These are phyloP conservation scores for Acanthamoeba castellanii DNA, from an alignment of 208 protist species.

Conservation along the genomic window DNA sequence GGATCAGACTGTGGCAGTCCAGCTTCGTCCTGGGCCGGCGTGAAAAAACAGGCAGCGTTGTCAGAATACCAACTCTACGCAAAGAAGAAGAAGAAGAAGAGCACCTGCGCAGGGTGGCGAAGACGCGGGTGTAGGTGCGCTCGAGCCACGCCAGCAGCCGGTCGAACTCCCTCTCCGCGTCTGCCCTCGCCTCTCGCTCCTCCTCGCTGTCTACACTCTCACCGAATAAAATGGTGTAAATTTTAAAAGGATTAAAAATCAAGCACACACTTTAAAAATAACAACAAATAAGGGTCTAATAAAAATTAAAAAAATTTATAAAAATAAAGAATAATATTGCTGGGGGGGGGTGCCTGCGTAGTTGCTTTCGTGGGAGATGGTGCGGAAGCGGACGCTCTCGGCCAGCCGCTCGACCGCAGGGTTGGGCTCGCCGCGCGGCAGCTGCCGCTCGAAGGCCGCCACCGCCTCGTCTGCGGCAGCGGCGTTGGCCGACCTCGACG, in stretches of 20 bases:
- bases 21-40: background rate
- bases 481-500: background rate
- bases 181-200: background rate
- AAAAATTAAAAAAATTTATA: background rate
- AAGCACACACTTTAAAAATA: too few relatives aligned
- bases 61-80: too few relatives aligned
- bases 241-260: too few relatives aligned
- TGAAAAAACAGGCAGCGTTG: background rate
- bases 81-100: background rate
- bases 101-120: background rate
- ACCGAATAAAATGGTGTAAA: too few relatives aligned
- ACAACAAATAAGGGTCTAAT: too few relatives aligned
- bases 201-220: background rate
- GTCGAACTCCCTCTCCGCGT: slow-evolving; percentile 8
- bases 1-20: slow-evolving; percentile 16
- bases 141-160: background rate
- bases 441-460: background rate
- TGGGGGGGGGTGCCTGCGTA: background rate
- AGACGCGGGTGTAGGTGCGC: background rate
- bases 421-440: background rate
- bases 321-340: background rate
- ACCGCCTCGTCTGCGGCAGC: background rate
- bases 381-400: slow-evolving; percentile 30
- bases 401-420: background rate
- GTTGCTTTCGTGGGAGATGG: background rate